Evolutionary conservation across 2,329 filamentous ascomycete species (phyloP).

Genomic region (Piedraia hortae): DNA sequence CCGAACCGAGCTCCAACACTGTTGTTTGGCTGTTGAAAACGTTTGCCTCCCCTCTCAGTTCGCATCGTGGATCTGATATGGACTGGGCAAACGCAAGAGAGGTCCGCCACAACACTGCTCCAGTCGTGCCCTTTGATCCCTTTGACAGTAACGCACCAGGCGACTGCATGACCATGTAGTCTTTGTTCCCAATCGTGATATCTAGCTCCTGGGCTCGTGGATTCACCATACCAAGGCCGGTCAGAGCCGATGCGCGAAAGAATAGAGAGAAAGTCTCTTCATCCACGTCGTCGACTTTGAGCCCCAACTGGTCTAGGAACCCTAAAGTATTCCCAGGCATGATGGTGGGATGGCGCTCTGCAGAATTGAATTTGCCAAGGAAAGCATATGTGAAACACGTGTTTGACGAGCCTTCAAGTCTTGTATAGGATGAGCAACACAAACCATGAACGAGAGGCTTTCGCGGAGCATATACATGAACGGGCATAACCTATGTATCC

Average conservation of each 20-base stretch:
- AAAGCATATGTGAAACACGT: no score
- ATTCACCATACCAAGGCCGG: slow-evolving; percentile 66
- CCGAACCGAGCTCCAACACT: slow-evolving; percentile 66
- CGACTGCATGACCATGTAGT: slow-evolving; percentile 58
- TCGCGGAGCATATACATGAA: no score
- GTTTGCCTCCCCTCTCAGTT: no score
- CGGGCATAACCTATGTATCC: no score
- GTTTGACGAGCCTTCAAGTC: no score
- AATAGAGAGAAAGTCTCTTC: slow-evolving; percentile 74
- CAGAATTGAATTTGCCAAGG: no score
- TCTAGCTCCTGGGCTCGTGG: slow-evolving; percentile 32
- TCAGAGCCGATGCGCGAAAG: slow-evolving; percentile 40
- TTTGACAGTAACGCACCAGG: slow-evolving; percentile 55
- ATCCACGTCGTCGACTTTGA: slow-evolving; percentile 3
- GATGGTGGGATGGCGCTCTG: no score
- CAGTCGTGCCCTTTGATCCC: slow-evolving; percentile 44
- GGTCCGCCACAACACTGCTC: slow-evolving; percentile 71
- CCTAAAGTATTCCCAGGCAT: no score
- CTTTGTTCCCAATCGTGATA: slow-evolving; percentile 29
- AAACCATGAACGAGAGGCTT: no score
- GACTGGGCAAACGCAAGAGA: slow-evolving; percentile 60
- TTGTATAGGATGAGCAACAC: no score
- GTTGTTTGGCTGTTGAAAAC: slow-evolving; percentile 29
- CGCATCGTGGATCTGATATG: slow-evolving; percentile 37
- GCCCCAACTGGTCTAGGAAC: slow-evolving; percentile 1